phyloP scores from a whole-genome alignment of 1,284 basidiomycete species.

The Ganoderma multipileum region DNA sequence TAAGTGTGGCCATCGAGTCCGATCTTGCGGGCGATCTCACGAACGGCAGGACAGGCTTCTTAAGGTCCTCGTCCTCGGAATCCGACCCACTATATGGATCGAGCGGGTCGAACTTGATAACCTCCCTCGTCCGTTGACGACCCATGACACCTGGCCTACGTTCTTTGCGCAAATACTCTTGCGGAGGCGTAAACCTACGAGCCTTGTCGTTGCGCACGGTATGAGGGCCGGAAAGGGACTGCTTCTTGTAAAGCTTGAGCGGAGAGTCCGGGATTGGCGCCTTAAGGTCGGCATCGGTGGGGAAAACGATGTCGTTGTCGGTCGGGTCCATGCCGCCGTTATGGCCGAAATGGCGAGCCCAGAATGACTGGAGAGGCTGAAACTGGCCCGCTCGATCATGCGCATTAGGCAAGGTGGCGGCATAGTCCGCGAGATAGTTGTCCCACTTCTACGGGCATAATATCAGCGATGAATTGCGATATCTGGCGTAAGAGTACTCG shows the following conservation, averaged over 20 bases:
- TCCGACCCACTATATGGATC: conserved; percentile 44
- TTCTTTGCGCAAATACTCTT: conserved; percentile 36
- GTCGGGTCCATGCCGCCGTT: conserved; percentile 26
- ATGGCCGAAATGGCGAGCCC: conserved; percentile 53
- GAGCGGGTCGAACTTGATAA: conserved; percentile 56
- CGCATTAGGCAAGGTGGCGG: conserved; percentile 51
- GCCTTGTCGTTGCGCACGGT: conserved; percentile 2
- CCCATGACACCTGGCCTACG: conserved; percentile 30
- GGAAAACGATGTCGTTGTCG: conserved; percentile 38
- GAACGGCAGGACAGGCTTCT: conserved; percentile 23
- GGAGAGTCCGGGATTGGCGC: conserved; percentile 32
- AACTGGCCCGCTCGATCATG: conserved; percentile 49
- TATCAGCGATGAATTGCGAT: conserved; percentile 2
- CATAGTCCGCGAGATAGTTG: conserved; percentile 65
- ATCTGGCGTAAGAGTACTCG: conserved; percentile 36
- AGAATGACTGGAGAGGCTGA: conserved; percentile 56
- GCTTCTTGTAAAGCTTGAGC: conserved; percentile 35
- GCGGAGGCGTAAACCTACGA: conserved; percentile 27
- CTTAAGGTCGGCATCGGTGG: conserved; percentile 40
- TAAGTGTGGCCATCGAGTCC: conserved; percentile 29
- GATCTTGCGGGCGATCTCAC: conserved; percentile 25
- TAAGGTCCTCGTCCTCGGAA: conserved; percentile 37
- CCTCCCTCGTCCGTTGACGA: conserved; percentile 45
- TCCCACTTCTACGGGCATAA: conserved; percentile 65
- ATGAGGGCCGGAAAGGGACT: conserved; percentile 18